Percentiles rank a stretch among this genome's conserved stretches.
Conservation (phyloP, 768 basidiomycete genomes). For the Harrya chromipes region DNA sequence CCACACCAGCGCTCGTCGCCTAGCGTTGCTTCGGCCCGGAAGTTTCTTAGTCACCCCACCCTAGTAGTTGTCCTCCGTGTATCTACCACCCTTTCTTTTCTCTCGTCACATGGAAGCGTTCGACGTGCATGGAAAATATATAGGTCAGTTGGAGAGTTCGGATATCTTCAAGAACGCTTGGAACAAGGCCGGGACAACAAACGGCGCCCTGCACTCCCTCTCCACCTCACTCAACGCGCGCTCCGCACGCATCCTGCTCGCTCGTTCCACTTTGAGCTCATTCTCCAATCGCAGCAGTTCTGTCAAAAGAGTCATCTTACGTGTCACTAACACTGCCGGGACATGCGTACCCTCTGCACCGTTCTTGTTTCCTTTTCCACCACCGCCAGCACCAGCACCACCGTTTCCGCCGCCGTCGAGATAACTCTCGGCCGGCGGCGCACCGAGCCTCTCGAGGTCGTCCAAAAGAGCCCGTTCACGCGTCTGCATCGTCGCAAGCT, state of each 20-base stretch:
- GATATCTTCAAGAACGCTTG: constrained; percentile 52
- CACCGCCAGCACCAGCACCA: no score
- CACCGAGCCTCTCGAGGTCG: constrained; percentile 20
- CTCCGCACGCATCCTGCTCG: constrained; percentile 42
- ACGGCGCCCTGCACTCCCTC: constrained; percentile 49
- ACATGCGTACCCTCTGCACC: constrained; percentile 6
- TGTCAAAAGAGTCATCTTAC: not conserved
- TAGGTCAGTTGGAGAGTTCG: constrained; percentile 35
- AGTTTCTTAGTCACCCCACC: no score
- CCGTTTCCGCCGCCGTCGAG: no score
- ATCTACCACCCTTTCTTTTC: no score
- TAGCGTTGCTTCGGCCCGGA: no score
- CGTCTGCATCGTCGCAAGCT: constrained; percentile 19
- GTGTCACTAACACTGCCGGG: no score
- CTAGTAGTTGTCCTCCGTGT: no score
- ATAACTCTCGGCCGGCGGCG: not conserved
- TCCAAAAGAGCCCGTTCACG: constrained; percentile 24
- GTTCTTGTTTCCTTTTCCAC: not conserved
- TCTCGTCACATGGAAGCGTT: no score
- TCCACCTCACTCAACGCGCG: constrained; percentile 43
- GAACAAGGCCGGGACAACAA: constrained; percentile 54
- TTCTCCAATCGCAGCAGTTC: constrained; percentile 27
- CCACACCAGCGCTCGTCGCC: no score
- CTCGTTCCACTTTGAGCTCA: constrained; percentile 38
- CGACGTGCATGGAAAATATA: not conserved